Conservation (phyloP, 345 rosid species). For the Populus simonii region DNA sequence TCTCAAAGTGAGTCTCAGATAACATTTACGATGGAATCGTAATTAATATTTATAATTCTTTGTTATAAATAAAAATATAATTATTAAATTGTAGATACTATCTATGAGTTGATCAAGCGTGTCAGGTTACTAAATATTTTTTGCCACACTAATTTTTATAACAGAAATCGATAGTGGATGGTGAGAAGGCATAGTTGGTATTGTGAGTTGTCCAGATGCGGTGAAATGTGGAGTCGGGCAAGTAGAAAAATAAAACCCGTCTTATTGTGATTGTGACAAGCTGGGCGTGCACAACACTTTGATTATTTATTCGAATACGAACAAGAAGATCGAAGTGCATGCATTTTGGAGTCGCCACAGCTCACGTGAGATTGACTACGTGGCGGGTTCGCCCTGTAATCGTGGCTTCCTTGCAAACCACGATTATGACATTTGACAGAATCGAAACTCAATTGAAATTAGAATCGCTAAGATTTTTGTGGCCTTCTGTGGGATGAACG, state of each 20-base stretch:
- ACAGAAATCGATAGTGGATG: not conserved
- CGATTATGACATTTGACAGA: not conserved
- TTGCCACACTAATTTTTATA: too few relatives aligned
- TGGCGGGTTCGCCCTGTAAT: not conserved
- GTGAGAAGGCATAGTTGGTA: not conserved
- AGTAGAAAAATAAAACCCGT: not conserved
- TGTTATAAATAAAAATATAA: too few relatives aligned
- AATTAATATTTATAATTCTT: too few relatives aligned
- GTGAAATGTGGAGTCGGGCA: not conserved
- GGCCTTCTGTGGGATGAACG: not conserved
- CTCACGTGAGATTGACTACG: not conserved
- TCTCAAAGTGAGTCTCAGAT: too few relatives aligned
- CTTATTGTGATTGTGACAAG: not conserved
- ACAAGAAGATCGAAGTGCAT: not conserved
- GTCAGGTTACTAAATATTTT: too few relatives aligned
- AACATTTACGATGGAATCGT: too few relatives aligned
- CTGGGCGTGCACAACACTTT: not conserved
- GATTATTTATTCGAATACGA: not conserved
- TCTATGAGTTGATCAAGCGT: too few relatives aligned
- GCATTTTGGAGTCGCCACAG: not conserved
- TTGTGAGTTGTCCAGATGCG: not conserved
- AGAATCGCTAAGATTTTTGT: not conserved
- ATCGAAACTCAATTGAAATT: not conserved
- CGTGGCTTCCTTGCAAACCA: not conserved
- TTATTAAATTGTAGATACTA: too few relatives aligned